These are phyloP conservation scores for Coemansia erecta DNA, from an alignment of 192 early-diverging fungal genomes.

Conservation along the genomic window DNA sequence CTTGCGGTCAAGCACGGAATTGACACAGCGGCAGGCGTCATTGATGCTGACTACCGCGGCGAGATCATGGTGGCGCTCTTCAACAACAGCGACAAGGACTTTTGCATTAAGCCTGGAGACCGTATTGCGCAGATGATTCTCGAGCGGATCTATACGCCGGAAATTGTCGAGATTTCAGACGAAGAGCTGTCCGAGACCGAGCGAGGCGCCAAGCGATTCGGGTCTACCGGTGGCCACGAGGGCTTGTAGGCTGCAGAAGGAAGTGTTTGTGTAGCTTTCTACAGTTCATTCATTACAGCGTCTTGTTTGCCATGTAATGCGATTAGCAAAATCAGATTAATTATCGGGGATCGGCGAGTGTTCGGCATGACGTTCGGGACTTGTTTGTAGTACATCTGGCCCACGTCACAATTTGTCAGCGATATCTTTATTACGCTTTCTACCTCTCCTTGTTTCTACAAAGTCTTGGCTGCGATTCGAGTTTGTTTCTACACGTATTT, in stretches of 20 bases:
- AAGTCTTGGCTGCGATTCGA: no score
- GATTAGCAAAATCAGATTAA: no score
- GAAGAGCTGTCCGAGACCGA: conserved; percentile 56
- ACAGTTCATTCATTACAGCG: not conserved
- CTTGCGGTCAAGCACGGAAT: conserved; percentile 88
- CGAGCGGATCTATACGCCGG: conserved; percentile 78
- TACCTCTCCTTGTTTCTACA: no score
- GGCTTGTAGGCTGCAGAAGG: not conserved
- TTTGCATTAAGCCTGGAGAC: conserved; percentile 80
- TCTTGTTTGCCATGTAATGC: not conserved
- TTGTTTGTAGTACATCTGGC: no score
- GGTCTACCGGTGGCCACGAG: conserved; percentile 59
- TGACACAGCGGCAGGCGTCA: conserved; percentile 87
- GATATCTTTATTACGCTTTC: no score
- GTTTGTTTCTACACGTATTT: no score
- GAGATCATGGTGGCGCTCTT: conserved; percentile 83
- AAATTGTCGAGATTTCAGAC: conserved; percentile 65
- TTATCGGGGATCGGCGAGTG: no score
- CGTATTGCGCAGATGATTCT: conserved; percentile 95
- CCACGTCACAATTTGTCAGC: no score
- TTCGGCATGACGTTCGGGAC: no score
- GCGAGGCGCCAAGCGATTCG: conserved; percentile 68
- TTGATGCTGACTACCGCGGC: conserved; percentile 91
- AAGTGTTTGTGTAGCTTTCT: not conserved
- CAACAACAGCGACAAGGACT: conserved; percentile 76